Base-by-base conservation (phyloP, 2,329 filamentous ascomycete species). In the Alternaria infectoria region DNA sequence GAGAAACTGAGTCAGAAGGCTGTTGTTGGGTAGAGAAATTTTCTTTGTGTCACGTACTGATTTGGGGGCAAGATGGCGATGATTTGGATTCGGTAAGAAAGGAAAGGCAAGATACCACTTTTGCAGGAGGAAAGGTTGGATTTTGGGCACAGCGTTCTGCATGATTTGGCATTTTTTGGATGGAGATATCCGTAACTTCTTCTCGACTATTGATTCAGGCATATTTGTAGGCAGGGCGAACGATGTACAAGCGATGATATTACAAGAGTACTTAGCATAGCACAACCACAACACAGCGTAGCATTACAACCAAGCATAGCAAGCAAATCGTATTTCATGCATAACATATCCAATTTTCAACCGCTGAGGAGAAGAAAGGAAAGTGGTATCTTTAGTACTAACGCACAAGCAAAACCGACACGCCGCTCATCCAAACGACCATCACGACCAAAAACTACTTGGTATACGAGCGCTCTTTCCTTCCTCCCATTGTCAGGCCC, bases 1-100 rank as follows among this genome's bases (percentile, higher is more conserved):
- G 96, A 99, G 83, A 90, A 91, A 59, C 80, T 99, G 77, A 97
- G 94, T 81, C 90, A 93, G 87, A 97, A 96, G 86, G 90, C 90
- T 60, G 93, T 98, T 17, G 91, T 28, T 28, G 26, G 26, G 26
- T 28, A 28, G 26, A 28, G 8, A 10, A 4, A 2, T 28, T 28
- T 28, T 32, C 28, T 52, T 58, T 58, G 17, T 21, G 23, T 32
- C 45, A 15, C 21, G 32, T 26, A 30, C 17, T 55, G 21, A 2
- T 23, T 32, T 5, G 4, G 28, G 26, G 26, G 10, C 3, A 12
- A 17, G 50, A 23, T 4, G 21, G 54, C 3, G 54, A 56, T 13
- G 30, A 26, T 56, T 21, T 30, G 54, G 32, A 4, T 45, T 44
- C 5, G 32, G 26, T 21, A 23, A 40, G 28, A 10, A 19, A 23